Percentiles rank a stretch among this genome's conserved stretches.
These are phyloP conservation scores for Sphaerostilbella broomeana DNA, from an alignment of 2,329 filamentous ascomycete genomes.

Conservation along the genomic window DNA sequence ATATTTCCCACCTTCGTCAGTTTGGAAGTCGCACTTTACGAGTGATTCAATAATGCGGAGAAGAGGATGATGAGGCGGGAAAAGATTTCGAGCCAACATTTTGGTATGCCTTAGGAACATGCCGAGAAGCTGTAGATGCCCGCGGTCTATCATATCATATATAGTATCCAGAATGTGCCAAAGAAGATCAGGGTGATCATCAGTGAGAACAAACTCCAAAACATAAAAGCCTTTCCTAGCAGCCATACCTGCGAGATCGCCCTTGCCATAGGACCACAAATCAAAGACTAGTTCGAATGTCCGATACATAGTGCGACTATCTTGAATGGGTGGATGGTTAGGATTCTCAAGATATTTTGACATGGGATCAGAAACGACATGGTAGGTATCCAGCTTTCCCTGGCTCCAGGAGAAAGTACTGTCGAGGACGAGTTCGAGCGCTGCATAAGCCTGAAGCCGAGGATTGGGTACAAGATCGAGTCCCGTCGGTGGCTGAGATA, in stretches of 20 bases:
- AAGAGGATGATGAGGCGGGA: slow-evolving; percentile 29
- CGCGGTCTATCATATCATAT: slow-evolving; percentile 31
- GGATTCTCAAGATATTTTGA: slow-evolving; percentile 30
- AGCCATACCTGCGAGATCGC: slow-evolving; percentile 30
- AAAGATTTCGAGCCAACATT: slow-evolving; percentile 22
- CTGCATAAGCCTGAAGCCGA: slow-evolving; percentile 22
- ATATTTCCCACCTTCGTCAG: slow-evolving; percentile 25
- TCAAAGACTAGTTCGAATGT: slow-evolving; percentile 34
- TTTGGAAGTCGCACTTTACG: slow-evolving; percentile 25
- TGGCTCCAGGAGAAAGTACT: slow-evolving; percentile 30
- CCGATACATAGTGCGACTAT: slow-evolving; percentile 35
- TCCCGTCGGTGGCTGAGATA: background rate
- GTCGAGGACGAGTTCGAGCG: slow-evolving; percentile 29
- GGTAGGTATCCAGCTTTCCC: slow-evolving; percentile 27
- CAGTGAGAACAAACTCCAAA: slow-evolving; percentile 30
- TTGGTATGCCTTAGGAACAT: slow-evolving; percentile 30
- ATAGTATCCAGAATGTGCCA: slow-evolving; percentile 35
- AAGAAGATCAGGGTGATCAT: slow-evolving; percentile 32
- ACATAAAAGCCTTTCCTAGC: slow-evolving; percentile 30
- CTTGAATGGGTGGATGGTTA: slow-evolving; percentile 30
- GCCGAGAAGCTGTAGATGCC: slow-evolving; percentile 28
- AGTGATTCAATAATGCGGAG: slow-evolving; percentile 28
- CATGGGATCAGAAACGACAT: slow-evolving; percentile 28
- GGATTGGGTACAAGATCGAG: slow-evolving; percentile 19
- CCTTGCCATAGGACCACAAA: slow-evolving; percentile 30